Percentiles rank a stretch among this genome's conserved stretches.
Evolutionary conservation across 2,329 filamentous ascomycete species (phyloP).

Genomic region (Fusarium globosum): DNA sequence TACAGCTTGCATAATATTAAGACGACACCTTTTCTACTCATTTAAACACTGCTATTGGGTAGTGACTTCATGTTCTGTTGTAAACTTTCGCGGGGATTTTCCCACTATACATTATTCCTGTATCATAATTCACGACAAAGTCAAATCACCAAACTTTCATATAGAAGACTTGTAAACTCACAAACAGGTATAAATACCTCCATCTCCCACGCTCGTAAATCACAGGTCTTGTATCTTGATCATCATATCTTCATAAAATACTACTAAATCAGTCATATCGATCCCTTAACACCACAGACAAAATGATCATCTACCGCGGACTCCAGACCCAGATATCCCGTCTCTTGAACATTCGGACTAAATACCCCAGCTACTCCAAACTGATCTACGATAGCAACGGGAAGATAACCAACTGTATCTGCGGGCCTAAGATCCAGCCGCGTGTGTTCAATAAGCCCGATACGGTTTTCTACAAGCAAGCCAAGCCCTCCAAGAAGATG

Average conservation of each 20-base stretch:
- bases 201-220: fast-evolving
- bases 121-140: neutral
- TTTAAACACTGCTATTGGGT: neutral
- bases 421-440: neutral
- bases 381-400: neutral
- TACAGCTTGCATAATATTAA: neutral
- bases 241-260: neutral
- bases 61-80: fast-evolving
- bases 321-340: neutral
- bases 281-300: neutral
- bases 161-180: fast-evolving
- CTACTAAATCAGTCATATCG: neutral
- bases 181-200: neutral
- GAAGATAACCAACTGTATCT: neutral
- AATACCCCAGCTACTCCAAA: neutral
- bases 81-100: fast-evolving
- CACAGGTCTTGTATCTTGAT: fast-evolving
- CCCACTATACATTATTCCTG: too few relatives aligned
- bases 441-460: neutral
- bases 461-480: neutral
- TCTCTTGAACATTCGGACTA: neutral
- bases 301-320: neutral
- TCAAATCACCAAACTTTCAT: neutral
- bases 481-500: neutral
- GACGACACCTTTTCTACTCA: too few relatives aligned